Base-by-base conservation (phyloP, 371 early-diverging fungal genomes). In the Mucor velutinosus region DNA sequence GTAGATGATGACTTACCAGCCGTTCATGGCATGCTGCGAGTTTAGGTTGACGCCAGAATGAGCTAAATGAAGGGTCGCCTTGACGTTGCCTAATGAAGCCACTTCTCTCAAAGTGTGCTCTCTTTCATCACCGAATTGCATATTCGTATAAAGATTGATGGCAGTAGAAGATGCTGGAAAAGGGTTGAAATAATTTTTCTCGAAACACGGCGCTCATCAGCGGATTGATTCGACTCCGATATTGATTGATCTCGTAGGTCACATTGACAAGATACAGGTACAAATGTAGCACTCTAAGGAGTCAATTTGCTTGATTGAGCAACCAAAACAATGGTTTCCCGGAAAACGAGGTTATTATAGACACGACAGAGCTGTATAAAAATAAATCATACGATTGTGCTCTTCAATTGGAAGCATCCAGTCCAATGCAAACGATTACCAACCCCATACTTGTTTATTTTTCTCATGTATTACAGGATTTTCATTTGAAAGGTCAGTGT, bases 51-150 rank as follows among this genome's bases (percentile, higher is more conserved):
- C 88, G 37, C 89, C 90, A 6, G 84, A 76, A 58, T 85, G 78
- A 32, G 88, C 74, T 65, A 84, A 87, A 30, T 84, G 84, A 17
- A 81, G 73, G 5, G 89, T 87, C 1, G 91, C 92, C 65, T 89
- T 87, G 33, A 86, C 66, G 68, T 93, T 93, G 15, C 94, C 94
- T 47, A 92, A 77, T 15, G 93, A 90, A 17, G 87, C 84, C 71
- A 91, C 89, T 70, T 92, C 92, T 63, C 91, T 84, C 35, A 92
- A 70, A 12, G 80, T 81, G 60, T 89, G 87, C 47, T 83, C 88
- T 47, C 89, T 78, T 71, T 88, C 88, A 70, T 86, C 86, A 23
- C 14, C 33, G 8, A 56, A 57, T 5, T 55, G 62, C 67, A 67
- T 67, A 30, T 45, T 27, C 6, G 21, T 51, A 37, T 35, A 57